Evolutionary conservation across 768 basidiomycete genomes (phyloP), one percentile per base, ranked within the genome.

Genomic region (Boletus patriciae): DNA sequence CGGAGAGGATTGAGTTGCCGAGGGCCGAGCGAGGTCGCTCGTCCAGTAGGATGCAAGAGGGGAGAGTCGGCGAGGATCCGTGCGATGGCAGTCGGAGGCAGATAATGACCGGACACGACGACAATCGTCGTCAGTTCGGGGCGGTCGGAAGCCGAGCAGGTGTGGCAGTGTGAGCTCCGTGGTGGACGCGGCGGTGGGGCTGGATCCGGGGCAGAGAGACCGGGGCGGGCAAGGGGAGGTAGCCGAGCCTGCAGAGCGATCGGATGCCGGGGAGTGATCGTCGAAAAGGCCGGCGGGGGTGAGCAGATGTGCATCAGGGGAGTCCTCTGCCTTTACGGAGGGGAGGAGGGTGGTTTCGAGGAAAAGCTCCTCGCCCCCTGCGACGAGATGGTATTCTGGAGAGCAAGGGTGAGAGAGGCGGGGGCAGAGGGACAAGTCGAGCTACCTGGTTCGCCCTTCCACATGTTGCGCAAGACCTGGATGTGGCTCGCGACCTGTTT

Each of bases 401-500:
- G 65, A 29, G 46, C 6, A 8, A 49, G 51, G 41, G 19, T 62
- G 52, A 64, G 54, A 15, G 29, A 36, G 15, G 46, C 0, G 45
- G 40, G 37, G 63, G 5, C 1, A 46, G 50, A 8, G 36, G 37
- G 16, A 40, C n/a, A 29, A 18, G 43, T 16, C 21, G 38, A 62
- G 76, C 34, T 55, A 88, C 90, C 86, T 77, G 85, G 80, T 57
- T 88, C 83, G 23, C 88, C 90, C 70, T 90, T 90, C 89, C 88
- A 91, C 90, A 92, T 92, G 67, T 92, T 92, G 49, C 89, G 77
- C 52, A 90, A 70, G 54, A 91, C 90, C 67, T 92, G 90, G 50
- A 92, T 88, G 65, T 92, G 90, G 70, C 87, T 89, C n/a, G 90
- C 90, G 61, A 92, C 90, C 71, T 92, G 90, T 71, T 92, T 92